Evolutionary conservation across 495 filamentous ascomycete species (phyloP).

Genomic region (Geopyxis carbonaria): DNA sequence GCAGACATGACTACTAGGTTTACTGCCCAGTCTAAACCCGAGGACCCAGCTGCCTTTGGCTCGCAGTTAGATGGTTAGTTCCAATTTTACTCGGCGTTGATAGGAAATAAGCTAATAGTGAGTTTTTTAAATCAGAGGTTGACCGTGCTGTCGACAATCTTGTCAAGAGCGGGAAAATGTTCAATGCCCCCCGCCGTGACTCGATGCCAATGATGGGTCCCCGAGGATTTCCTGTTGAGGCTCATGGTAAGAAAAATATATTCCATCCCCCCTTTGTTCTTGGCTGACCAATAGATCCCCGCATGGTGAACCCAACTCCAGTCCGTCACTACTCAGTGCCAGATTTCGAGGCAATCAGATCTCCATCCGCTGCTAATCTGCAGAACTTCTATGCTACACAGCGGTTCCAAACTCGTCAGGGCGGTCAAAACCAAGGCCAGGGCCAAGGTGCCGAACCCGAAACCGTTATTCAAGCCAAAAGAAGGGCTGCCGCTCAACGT

Average conservation of each 20-base stretch:
- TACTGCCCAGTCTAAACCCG: conserved; percentile 58
- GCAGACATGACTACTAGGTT: conserved; percentile 37
- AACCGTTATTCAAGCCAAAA: conserved; percentile 96
- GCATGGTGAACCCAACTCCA: conserved; percentile 17
- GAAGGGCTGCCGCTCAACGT: conserved; percentile 94
- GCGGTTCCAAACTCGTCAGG: conserved; percentile 63
- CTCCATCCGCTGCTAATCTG: conserved; percentile 60
- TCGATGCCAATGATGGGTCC: conserved; percentile 58
- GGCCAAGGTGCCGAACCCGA: conserved; percentile 79
- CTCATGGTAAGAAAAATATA: conserved; percentile 28
- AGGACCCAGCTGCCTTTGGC: conserved; percentile 64
- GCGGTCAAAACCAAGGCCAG: conserved; percentile 66
- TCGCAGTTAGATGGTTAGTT: conserved; percentile 72
- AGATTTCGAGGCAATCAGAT: conserved; percentile 53
- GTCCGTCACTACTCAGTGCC: conserved; percentile 67
- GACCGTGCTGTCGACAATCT: conserved; percentile 92
- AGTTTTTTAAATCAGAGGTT: conserved; percentile 60
- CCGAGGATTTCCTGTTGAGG: conserved; percentile 39
- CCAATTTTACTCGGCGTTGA: background rate
- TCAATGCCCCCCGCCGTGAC: conserved; percentile 64
- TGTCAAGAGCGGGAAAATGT: conserved; percentile 87
- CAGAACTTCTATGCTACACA: conserved; percentile 90
- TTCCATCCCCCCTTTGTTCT: conserved; percentile 1
- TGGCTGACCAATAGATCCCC: conserved; percentile 12
- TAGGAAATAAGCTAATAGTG: conserved; percentile 9